These are phyloP conservation scores for Helicocarpus griseus DNA, from an alignment of 2,329 filamentous ascomycete genomes.

Conservation along the genomic window DNA sequence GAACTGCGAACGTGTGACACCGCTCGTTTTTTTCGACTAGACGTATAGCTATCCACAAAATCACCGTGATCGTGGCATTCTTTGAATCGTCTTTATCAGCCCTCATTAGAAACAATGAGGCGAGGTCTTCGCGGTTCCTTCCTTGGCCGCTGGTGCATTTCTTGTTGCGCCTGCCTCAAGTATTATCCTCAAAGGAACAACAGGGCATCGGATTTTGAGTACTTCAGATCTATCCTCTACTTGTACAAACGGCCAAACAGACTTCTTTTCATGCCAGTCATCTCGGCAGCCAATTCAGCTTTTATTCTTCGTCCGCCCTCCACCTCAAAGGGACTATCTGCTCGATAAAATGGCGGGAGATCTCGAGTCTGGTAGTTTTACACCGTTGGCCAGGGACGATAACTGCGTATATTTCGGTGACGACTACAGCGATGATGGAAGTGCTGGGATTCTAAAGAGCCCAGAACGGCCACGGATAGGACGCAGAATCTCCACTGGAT, in stretches of 20 bases:
- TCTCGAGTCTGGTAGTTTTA: constrained; percentile 12
- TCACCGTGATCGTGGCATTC: too few relatives aligned
- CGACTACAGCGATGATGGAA: constrained; percentile 17
- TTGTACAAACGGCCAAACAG: not conserved
- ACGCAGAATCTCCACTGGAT: constrained; percentile 12
- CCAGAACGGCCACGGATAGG: constrained; percentile 12
- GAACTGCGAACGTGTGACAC: too few relatives aligned
- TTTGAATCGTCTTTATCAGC: too few relatives aligned
- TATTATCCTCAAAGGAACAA: too few relatives aligned
- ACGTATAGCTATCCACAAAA: too few relatives aligned
- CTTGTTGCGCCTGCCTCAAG: too few relatives aligned
- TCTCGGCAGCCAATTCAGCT: constrained; percentile 4
- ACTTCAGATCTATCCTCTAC: not conserved
- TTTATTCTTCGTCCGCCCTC: constrained; percentile 13
- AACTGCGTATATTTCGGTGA: constrained; percentile 11
- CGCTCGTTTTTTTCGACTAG: too few relatives aligned
- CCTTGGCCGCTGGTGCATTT: too few relatives aligned
- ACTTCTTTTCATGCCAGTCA: constrained; percentile 5
- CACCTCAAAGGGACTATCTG: constrained; percentile 27
- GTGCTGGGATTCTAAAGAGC: constrained; percentile 14
- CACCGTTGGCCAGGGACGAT: constrained; percentile 2
- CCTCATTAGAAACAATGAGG: too few relatives aligned
- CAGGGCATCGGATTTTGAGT: too few relatives aligned
- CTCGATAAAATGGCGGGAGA: constrained; percentile 31
- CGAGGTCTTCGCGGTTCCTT: too few relatives aligned